Evolutionary conservation across 179 eudicot genomes (phyloP), one percentile per base, ranked within the genome.

Genomic region (Beta corolliflora): DNA sequence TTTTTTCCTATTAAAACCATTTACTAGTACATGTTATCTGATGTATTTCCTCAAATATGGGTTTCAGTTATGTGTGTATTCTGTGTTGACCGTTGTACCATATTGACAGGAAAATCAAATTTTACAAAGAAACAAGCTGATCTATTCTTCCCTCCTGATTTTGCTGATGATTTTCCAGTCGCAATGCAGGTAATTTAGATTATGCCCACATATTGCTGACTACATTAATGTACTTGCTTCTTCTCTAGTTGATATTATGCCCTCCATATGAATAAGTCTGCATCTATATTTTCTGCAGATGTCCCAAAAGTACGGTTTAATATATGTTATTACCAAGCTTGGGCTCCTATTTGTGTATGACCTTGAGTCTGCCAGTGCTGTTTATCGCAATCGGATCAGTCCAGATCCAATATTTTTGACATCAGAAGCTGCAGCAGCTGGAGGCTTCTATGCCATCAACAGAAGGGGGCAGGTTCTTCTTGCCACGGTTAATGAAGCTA

Each of bases 341-440:
- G 99, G 99, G 25, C 95, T 95, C 80, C 92, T 95, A 12, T 95
- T 95, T 79, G 98, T 95, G 25, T 95, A 94, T 88, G 99, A 95
- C 76, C 89, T 95, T 75, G 99, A 94, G 86, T 92, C 98, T 63
- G 97, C 98, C 52, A 91, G 93, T 83, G 99, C 99, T 25, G 98
- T 95, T 25, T 94, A 95, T 85, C 87, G 99, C 83, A 95, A 95
- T 82, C 89, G 99, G 83, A 95, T 95, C 18, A 95, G 99, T 82
- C 99, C 99, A 63, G 99, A 95, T 87, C 99, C 99, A 16, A 94
- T 95, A 54, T 95, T 95, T 80, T 83, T 95, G 83, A 94, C 99
- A 9, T 81, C 99, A 36, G 98, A 95, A 88, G 99, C 99, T 73
- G 84, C 98, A 58, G 91, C 98, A 79, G 88, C 78, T 79, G 99